Evolutionary conservation across 768 basidiomycete species (phyloP).

Genomic region (Kwoniella sp.): DNA sequence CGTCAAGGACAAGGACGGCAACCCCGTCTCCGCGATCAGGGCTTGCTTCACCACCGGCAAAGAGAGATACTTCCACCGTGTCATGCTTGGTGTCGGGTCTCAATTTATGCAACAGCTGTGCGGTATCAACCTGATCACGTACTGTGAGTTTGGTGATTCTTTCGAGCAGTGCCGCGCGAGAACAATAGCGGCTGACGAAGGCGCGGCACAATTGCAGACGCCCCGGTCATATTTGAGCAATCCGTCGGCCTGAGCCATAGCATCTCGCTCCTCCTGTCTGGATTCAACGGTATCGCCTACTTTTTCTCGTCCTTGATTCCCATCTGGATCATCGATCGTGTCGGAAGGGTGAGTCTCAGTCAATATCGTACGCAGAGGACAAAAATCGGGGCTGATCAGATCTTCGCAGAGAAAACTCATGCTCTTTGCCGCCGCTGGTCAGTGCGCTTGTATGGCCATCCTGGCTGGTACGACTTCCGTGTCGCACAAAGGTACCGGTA

Average conservation of each 20-base stretch:
- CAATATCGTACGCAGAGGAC: background rate
- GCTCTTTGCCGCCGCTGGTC: constrained; percentile 17
- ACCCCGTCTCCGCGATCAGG: constrained; percentile 21
- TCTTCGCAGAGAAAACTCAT: constrained; percentile 20
- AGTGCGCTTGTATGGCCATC: constrained; percentile 21
- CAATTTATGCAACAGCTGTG: constrained; percentile 36
- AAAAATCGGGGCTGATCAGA: background rate
- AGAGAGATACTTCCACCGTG: constrained; percentile 30
- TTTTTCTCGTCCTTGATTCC: constrained; percentile 18
- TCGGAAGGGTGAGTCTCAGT: constrained; percentile 13
- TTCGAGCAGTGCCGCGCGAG: too few relatives aligned
- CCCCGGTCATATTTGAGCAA: constrained; percentile 23
- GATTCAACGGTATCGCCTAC: constrained; percentile 20
- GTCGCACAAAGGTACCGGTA: constrained; percentile 5
- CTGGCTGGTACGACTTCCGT: constrained; percentile 19
- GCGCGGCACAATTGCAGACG: background rate
- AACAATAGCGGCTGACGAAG: background rate
- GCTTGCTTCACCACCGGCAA: constrained; percentile 33
- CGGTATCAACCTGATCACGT: constrained; percentile 27
- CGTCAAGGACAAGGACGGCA: constrained; percentile 23
- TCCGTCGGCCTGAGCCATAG: constrained; percentile 14
- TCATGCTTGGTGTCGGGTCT: constrained; percentile 31
- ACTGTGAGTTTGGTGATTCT: too few relatives aligned
- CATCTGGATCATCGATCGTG: constrained; percentile 19
- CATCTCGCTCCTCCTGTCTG: constrained; percentile 13